Evolutionary conservation across 2,329 filamentous ascomycete species (phyloP).

Genomic region (Aspergillus sp.): DNA sequence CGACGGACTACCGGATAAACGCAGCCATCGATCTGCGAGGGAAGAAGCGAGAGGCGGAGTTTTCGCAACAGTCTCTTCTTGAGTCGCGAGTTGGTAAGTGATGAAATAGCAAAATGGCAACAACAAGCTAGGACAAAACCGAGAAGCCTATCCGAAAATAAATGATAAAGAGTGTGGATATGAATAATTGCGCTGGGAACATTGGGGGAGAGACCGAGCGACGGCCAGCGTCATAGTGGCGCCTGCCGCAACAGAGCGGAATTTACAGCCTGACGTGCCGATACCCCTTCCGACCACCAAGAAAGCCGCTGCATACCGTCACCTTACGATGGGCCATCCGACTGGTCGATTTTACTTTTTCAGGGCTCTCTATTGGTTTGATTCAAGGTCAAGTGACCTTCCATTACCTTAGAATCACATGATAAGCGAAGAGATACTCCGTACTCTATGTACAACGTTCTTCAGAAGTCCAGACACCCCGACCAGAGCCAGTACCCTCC

Average conservation of each 20-base stretch:
- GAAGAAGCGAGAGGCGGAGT: background rate
- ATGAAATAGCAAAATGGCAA: background rate
- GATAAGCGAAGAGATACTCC: background rate
- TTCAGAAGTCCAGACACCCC: background rate
- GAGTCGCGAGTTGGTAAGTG: background rate
- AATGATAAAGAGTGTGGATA: background rate
- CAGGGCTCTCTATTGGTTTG: background rate
- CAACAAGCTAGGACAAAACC: background rate
- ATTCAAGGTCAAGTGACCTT: slow-evolving; percentile 2
- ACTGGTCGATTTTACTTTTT: slow-evolving; percentile 19
- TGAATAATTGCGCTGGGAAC: slow-evolving; percentile 10
- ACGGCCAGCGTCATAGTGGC: slow-evolving; percentile 21
- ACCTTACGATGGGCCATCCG: slow-evolving; percentile 26
- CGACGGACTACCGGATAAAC: slow-evolving; percentile 37
- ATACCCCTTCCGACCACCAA: slow-evolving; percentile 33
- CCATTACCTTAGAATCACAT: background rate
- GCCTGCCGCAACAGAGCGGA: slow-evolving; percentile 22
- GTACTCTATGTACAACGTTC: slow-evolving; percentile 2
- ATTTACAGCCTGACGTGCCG: slow-evolving; percentile 38
- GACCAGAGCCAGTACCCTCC: background rate
- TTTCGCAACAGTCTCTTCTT: background rate
- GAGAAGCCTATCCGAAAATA: background rate
- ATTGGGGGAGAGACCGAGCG: slow-evolving; percentile 14
- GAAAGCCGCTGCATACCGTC: slow-evolving; percentile 21
- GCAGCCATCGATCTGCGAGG: slow-evolving; percentile 26